Evolutionary conservation across 2,329 filamentous ascomycete species (phyloP).

Genomic region (Colletotrichum plurivorum): DNA sequence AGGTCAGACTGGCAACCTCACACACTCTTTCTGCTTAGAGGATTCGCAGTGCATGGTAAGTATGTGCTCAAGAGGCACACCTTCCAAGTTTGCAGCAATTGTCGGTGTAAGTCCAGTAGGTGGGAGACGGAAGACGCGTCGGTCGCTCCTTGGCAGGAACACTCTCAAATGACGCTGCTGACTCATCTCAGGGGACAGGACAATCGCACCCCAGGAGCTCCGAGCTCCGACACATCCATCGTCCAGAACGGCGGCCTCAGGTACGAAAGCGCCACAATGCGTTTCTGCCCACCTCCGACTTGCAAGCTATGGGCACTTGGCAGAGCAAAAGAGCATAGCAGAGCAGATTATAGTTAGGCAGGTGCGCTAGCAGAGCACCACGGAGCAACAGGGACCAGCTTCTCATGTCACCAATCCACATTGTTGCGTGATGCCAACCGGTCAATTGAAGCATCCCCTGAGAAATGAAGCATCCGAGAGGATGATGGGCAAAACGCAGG

Average conservation of each 20-base stretch:
- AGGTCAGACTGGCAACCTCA: slow-evolving; percentile 9
- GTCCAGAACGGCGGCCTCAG: slow-evolving; percentile 20
- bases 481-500: no score
- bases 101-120: no score
- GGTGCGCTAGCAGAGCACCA: not conserved
- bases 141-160: no score
- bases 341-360: no score
- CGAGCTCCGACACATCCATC: slow-evolving; percentile 23
- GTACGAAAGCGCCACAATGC: slow-evolving; percentile 15
- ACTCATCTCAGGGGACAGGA: slow-evolving; percentile 5
- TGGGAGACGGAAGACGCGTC: no score
- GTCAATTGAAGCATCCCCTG: not conserved
- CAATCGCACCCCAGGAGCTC: not conserved
- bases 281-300: not conserved
- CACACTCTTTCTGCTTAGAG: slow-evolving; percentile 1
- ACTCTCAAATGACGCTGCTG: slow-evolving; percentile 4
- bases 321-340: no score
- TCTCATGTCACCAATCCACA: slow-evolving; percentile 7
- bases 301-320: no score
- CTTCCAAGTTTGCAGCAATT: no score
- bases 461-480: no score
- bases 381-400: not conserved
- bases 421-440: slow-evolving; percentile 10
- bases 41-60: not conserved
- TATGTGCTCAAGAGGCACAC: no score